Evolutionary conservation across 2,329 filamentous ascomycete species (phyloP).

Genomic region (Trichoderma atroviride): DNA sequence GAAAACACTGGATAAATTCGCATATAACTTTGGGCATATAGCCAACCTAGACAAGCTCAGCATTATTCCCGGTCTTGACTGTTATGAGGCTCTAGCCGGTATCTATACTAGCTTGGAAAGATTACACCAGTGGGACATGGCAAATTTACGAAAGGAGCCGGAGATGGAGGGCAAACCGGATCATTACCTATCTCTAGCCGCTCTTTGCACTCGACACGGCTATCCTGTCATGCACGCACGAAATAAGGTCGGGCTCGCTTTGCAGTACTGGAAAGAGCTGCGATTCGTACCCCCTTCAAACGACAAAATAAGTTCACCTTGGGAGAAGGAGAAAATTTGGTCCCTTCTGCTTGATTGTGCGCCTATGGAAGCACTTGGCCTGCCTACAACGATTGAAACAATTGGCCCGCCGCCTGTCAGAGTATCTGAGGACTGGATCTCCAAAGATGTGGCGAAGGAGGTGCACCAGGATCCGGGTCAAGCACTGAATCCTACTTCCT

Average conservation of each 20-base stretch:
- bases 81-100: slow-evolving; percentile 75
- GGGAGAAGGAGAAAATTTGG: slow-evolving; percentile 59
- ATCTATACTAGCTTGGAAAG: slow-evolving; percentile 70
- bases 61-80: slow-evolving; percentile 67
- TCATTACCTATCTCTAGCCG: slow-evolving; percentile 56
- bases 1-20: slow-evolving; percentile 70
- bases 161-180: slow-evolving; percentile 50
- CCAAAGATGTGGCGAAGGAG: slow-evolving; percentile 64
- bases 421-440: slow-evolving; percentile 75
- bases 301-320: slow-evolving; percentile 43
- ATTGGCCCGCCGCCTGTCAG: slow-evolving; percentile 62
- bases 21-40: slow-evolving; percentile 70
- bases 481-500: slow-evolving; percentile 45
- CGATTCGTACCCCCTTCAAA: slow-evolving; percentile 49
- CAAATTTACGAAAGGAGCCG: slow-evolving; percentile 55
- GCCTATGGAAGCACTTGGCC: slow-evolving; percentile 46
- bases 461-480: slow-evolving; percentile 49
- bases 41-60: slow-evolving; percentile 73
- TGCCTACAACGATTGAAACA: slow-evolving; percentile 50
- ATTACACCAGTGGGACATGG: slow-evolving; percentile 72
- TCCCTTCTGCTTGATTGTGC: slow-evolving; percentile 69
- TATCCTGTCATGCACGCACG: slow-evolving; percentile 71
- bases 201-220: slow-evolving; percentile 71
- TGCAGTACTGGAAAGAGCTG: slow-evolving; percentile 77
- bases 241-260: slow-evolving; percentile 65